These are phyloP conservation scores for Dendrocalamus latiflorus DNA, from an alignment of 202 grass and related monocot species.

Conservation along the genomic window DNA sequence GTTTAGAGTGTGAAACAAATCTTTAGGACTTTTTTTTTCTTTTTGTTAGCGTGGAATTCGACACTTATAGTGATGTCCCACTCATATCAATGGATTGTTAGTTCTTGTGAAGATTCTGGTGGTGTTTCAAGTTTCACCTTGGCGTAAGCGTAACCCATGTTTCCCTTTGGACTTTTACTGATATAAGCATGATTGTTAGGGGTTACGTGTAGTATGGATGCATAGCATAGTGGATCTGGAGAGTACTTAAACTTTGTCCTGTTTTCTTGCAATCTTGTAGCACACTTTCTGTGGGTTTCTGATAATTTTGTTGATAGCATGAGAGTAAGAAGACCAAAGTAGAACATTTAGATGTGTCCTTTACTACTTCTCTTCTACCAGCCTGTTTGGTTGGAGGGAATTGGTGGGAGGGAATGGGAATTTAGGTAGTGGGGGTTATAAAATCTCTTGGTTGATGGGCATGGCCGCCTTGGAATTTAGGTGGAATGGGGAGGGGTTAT, in stretches of 20 bases:
- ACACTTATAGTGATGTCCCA: neutral
- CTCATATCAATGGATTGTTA: neutral
- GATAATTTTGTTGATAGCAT: neutral
- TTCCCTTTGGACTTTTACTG: neutral
- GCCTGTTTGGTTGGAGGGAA: no score
- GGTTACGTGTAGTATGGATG: neutral
- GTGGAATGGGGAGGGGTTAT: no score
- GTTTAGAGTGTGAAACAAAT: neutral
- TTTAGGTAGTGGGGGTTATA: no score
- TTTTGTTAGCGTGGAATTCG: neutral
- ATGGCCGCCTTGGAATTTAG: no score
- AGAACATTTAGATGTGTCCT: neutral
- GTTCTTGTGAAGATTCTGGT: neutral
- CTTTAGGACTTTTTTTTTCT: neutral
- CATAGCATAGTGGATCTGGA: neutral
- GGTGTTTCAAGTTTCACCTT: neutral
- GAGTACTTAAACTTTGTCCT: neutral
- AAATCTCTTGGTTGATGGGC: no score
- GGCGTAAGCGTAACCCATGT: neutral
- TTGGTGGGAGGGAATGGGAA: no score
- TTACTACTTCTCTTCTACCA: neutral
- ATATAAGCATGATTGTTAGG: neutral
- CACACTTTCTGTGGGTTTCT: neutral
- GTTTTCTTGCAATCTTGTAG: neutral
- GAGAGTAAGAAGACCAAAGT: neutral